A percentile compares a stretch with the other conserved stretches of the same genome.
These are phyloP conservation scores for Mycosarcoma maydis DNA, from an alignment of 1,284 basidiomycete species.

Conservation along the genomic window DNA sequence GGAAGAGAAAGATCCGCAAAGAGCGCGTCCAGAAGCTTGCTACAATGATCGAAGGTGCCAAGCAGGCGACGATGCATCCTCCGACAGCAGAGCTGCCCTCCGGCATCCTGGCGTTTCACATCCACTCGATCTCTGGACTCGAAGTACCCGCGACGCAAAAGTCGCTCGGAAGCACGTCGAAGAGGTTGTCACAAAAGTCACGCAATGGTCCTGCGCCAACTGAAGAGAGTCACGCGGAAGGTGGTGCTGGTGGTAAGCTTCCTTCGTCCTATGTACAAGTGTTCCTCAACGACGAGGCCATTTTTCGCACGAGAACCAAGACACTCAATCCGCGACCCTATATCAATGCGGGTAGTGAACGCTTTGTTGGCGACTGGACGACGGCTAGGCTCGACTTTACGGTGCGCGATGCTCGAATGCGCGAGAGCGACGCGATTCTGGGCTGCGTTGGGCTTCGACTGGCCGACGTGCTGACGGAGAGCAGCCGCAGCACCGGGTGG, in stretches of 20 bases:
- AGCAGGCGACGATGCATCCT: slow-evolving; percentile 43
- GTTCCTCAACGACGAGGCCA: slow-evolving; percentile 61
- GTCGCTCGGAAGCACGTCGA: slow-evolving; percentile 36
- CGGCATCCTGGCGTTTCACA: slow-evolving; percentile 61
- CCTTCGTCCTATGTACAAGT: slow-evolving; percentile 63
- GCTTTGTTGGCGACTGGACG: slow-evolving; percentile 53
- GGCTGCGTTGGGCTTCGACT: slow-evolving; percentile 55
- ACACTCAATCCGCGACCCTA: slow-evolving; percentile 58
- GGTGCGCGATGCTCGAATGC: slow-evolving; percentile 53
- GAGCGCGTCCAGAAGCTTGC: slow-evolving; percentile 52
- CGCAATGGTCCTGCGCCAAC: slow-evolving; percentile 23
- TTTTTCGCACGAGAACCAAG: slow-evolving; percentile 60
- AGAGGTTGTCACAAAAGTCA: slow-evolving; percentile 36
- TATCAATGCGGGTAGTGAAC: slow-evolving; percentile 60
- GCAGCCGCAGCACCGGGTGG: slow-evolving; percentile 44
- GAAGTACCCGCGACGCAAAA: slow-evolving; percentile 50
- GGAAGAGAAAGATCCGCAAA: slow-evolving; percentile 43
- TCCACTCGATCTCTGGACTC: slow-evolving; percentile 55
- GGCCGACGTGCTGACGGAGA: slow-evolving; percentile 46
- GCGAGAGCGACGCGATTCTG: slow-evolving; percentile 59
- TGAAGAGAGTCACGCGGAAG: slow-evolving; percentile 47
- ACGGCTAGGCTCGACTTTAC: slow-evolving; percentile 57
- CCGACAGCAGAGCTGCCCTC: slow-evolving; percentile 40
- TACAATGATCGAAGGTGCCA: slow-evolving; percentile 49
- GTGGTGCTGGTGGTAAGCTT: slow-evolving; percentile 38